These are phyloP conservation scores for Aspergillus sp. DNA, from an alignment of 2,329 filamentous ascomycete genomes.

Conservation along the genomic window DNA sequence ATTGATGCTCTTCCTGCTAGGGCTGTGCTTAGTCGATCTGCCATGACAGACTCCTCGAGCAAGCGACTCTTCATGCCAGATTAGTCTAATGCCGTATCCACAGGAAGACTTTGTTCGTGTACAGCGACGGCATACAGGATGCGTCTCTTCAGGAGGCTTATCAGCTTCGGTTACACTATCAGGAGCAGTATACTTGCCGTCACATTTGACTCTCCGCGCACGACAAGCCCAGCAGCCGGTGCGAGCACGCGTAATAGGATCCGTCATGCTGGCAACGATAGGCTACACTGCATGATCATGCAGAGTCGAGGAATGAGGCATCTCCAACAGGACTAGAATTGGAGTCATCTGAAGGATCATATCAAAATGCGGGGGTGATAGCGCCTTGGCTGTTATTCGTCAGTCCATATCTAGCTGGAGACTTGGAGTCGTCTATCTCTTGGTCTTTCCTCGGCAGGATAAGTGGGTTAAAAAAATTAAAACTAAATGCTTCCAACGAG, in stretches of 20 bases:
- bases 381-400: too few relatives aligned
- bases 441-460: too few relatives aligned
- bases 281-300: too few relatives aligned
- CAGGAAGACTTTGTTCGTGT: slow-evolving; percentile 4
- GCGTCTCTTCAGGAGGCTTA: not conserved
- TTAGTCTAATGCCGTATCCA: slow-evolving; percentile 22
- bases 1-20: not conserved
- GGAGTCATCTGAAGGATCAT: too few relatives aligned
- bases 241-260: slow-evolving; percentile 18
- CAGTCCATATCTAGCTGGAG: too few relatives aligned
- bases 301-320: too few relatives aligned
- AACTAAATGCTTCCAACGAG: slow-evolving; percentile 14
- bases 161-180: not conserved
- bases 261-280: too few relatives aligned
- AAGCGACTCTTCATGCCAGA: slow-evolving; percentile 28
- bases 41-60: slow-evolving; percentile 28
- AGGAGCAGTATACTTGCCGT: slow-evolving; percentile 15
- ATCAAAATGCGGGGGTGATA: too few relatives aligned
- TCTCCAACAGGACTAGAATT: too few relatives aligned
- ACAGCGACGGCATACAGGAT: not conserved
- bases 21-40: not conserved
- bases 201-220: slow-evolving; percentile 24
- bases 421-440: too few relatives aligned
- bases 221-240: slow-evolving; percentile 25
- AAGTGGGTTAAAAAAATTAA: not conserved